Evolutionary conservation across 2,329 filamentous ascomycete species (phyloP).

Genomic region (Paraphoma chrysanthemicola): DNA sequence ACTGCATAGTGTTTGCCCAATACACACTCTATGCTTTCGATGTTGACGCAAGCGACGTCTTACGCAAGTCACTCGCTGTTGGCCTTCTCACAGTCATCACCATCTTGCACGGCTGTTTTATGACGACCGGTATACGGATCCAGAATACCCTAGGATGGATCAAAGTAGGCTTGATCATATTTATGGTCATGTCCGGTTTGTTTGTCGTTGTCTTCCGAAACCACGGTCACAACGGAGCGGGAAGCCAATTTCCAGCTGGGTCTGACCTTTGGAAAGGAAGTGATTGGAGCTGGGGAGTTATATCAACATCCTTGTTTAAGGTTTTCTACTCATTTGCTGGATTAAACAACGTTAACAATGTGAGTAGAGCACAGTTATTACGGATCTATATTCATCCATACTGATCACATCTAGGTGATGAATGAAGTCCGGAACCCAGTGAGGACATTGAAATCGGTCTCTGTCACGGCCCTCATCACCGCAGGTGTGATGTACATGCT

Average conservation of each 20-base stretch:
- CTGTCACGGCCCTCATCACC: slow-evolving; percentile 65
- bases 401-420: slow-evolving; percentile 54
- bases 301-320: slow-evolving; percentile 71
- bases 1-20: slow-evolving; percentile 73
- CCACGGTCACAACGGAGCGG: slow-evolving; percentile 18
- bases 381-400: neutral
- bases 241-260: slow-evolving; percentile 50
- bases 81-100: slow-evolving; percentile 48
- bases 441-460: slow-evolving; percentile 68
- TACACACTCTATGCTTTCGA: slow-evolving; percentile 68
- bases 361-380: neutral
- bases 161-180: slow-evolving; percentile 46
- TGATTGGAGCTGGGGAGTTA: slow-evolving; percentile 71
- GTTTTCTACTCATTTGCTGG: slow-evolving; percentile 75
- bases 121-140: slow-evolving; percentile 44
- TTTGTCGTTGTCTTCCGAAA: slow-evolving; percentile 43
- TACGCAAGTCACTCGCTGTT: slow-evolving; percentile 60
- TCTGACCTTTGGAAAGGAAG: slow-evolving; percentile 68
- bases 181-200: slow-evolving; percentile 49
- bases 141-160: slow-evolving; percentile 51
- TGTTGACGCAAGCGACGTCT: slow-evolving; percentile 57
- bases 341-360: slow-evolving; percentile 70
- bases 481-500: slow-evolving; percentile 71
- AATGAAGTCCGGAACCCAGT: slow-evolving; percentile 75
- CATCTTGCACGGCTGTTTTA: slow-evolving; percentile 47